Conservation (phyloP, 345 rosid genomes). For the Corchorus olitorius region DNA sequence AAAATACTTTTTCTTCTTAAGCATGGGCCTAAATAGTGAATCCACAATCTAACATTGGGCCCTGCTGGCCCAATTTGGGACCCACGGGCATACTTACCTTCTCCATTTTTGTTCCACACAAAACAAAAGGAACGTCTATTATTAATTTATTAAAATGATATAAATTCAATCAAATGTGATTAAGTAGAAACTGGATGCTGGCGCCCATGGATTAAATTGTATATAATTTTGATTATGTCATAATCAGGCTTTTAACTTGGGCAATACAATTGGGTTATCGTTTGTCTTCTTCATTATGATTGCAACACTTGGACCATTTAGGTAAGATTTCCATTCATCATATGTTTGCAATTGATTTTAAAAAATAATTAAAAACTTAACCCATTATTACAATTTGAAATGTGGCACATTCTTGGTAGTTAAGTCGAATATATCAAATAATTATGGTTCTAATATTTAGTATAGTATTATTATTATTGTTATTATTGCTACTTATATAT, state of each 20-base stretch:
- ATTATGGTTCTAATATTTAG: not conserved
- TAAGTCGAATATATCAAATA: not conserved
- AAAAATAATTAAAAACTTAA: not conserved
- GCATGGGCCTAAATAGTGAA: not conserved
- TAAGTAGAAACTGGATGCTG: not conserved
- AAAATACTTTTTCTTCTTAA: not conserved
- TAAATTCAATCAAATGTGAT: not conserved
- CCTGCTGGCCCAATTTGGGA: not conserved
- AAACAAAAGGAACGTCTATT: not conserved
- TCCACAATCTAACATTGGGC: not conserved
- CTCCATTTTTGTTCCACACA: not conserved
- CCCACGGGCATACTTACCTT: not conserved
- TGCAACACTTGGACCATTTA: not conserved
- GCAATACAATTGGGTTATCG: not conserved
- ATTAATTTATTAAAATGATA: not conserved
- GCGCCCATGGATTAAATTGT: not conserved
- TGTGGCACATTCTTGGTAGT: not conserved
- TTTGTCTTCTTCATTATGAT: not conserved
- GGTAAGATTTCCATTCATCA: constrained; percentile 2
- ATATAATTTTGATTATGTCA: not conserved
- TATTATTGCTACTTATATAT: too few species aligned
- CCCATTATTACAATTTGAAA: not conserved
- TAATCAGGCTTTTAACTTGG: not conserved
- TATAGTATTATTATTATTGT: too few species aligned
- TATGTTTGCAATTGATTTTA: not conserved